phyloP scores from a whole-genome alignment of 768 basidiomycete genomes.

The Terana coerulea region DNA sequence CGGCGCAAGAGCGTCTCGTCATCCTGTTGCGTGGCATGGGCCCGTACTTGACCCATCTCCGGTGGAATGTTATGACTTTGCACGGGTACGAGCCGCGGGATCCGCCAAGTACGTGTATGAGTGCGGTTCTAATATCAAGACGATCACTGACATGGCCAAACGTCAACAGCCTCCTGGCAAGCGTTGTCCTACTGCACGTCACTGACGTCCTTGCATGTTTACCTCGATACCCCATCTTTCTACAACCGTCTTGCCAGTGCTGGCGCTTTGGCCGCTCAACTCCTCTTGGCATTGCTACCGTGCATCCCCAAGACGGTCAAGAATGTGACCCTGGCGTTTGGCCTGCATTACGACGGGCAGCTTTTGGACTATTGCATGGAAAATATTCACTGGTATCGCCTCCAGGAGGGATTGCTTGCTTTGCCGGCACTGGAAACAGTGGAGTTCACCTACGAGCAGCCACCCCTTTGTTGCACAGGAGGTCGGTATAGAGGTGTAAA shows the following conservation, averaged over 20 bases:
- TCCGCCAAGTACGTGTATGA: too few relatives aligned
- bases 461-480: too few relatives aligned
- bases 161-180: neutral
- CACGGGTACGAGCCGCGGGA: too few relatives aligned
- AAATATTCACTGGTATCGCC: neutral
- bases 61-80: too few relatives aligned
- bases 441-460: too few relatives aligned
- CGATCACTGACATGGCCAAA: neutral
- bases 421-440: neutral
- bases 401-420: neutral
- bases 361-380: neutral
- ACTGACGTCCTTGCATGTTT: neutral
- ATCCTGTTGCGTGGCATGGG: neutral
- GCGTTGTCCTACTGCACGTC: neutral
- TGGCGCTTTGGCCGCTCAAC: neutral
- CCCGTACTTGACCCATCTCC: neutral
- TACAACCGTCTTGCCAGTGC: slow-evolving; percentile 1
- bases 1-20: neutral
- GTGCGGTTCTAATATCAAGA: too few relatives aligned
- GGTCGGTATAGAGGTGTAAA: too few relatives aligned
- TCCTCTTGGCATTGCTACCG: neutral
- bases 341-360: neutral
- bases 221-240: neutral
- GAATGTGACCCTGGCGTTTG: neutral
- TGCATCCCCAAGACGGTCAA: neutral